Percentiles rank a stretch among this genome's conserved stretches.
Evolutionary conservation across 805 yeast genomes (phyloP).

Genomic region (Cyberlindnera sargentensis): DNA sequence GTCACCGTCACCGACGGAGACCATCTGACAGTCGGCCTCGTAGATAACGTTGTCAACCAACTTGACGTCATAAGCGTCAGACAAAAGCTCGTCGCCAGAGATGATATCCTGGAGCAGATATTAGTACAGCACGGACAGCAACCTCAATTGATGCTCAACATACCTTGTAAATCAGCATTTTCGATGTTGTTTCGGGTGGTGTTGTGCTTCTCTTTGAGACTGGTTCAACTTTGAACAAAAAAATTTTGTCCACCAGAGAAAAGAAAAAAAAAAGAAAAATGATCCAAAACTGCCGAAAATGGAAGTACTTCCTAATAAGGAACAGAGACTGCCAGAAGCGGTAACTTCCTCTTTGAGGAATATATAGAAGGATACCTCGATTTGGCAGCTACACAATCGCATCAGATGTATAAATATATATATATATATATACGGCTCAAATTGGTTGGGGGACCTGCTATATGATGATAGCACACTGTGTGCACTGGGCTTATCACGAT

Average conservation of each 20-base stretch:
- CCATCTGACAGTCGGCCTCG: conserved; percentile 96
- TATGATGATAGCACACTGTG: too few species aligned
- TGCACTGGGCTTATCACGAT: too few species aligned
- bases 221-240: background rate
- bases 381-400: too few species aligned
- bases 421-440: too few species aligned
- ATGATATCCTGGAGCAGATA: conserved; percentile 58
- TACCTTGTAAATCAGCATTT: conserved; percentile 12
- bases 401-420: too few species aligned
- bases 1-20: conserved; percentile 84
- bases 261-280: conserved; percentile 3
- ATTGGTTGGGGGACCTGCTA: too few species aligned
- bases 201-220: background rate
- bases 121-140: conserved; percentile 4
- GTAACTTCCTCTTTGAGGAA: too few species aligned
- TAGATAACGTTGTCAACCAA: conserved; percentile 85
- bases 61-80: conserved; percentile 92
- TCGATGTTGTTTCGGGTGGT: background rate
- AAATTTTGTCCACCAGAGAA: conserved; percentile 1
- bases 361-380: too few species aligned
- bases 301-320: too few species aligned
- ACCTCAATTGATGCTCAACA: background rate
- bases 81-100: conserved; percentile 92
- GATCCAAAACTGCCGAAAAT: background rate
- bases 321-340: too few species aligned